These are phyloP conservation scores for Meyerozyma smithsonii DNA, from an alignment of 1,139 yeast genomes.

Conservation along the genomic window DNA sequence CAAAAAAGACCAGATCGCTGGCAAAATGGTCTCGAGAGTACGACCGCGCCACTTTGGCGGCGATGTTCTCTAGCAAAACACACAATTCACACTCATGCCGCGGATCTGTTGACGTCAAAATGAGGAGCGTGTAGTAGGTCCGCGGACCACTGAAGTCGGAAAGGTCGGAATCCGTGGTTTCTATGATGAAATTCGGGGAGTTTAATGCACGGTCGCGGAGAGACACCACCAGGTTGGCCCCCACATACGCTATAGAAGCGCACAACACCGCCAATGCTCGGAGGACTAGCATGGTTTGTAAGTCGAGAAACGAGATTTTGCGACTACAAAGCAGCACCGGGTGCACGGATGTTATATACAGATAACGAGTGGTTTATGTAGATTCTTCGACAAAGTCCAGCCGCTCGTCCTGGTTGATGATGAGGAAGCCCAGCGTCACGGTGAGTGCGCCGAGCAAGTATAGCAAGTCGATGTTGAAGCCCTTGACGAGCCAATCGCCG, in stretches of 20 bases:
- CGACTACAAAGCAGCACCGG: neutral
- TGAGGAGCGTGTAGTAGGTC: slow-evolving; percentile 37
- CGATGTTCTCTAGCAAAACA: slow-evolving; percentile 31
- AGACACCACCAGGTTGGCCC: neutral
- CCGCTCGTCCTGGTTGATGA: slow-evolving; percentile 75
- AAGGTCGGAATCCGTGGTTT: slow-evolving; percentile 22
- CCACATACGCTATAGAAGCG: neutral
- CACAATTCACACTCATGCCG: slow-evolving; percentile 41
- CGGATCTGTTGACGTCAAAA: slow-evolving; percentile 39
- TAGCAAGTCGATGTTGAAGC: slow-evolving; percentile 51
- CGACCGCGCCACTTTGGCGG: slow-evolving; percentile 36
- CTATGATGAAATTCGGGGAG: slow-evolving; percentile 16
- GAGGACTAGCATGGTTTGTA: neutral
- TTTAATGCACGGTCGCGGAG: neutral
- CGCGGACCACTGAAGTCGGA: slow-evolving; percentile 29
- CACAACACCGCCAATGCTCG: neutral
- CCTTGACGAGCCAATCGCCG: slow-evolving; percentile 77
- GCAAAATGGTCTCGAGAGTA: slow-evolving; percentile 41
- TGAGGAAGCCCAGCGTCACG: slow-evolving; percentile 78
- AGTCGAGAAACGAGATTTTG: neutral
- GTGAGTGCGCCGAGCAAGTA: slow-evolving; percentile 77
- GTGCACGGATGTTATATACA: neutral
- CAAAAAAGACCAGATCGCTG: slow-evolving; percentile 38
- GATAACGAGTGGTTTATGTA: neutral
- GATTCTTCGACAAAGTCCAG: slow-evolving; percentile 38